Percentiles rank a stretch among this genome's conserved stretches.
These are phyloP conservation scores for Melocanna baccifera DNA, from an alignment of 176 grass and related monocot genomes.

Conservation along the genomic window DNA sequence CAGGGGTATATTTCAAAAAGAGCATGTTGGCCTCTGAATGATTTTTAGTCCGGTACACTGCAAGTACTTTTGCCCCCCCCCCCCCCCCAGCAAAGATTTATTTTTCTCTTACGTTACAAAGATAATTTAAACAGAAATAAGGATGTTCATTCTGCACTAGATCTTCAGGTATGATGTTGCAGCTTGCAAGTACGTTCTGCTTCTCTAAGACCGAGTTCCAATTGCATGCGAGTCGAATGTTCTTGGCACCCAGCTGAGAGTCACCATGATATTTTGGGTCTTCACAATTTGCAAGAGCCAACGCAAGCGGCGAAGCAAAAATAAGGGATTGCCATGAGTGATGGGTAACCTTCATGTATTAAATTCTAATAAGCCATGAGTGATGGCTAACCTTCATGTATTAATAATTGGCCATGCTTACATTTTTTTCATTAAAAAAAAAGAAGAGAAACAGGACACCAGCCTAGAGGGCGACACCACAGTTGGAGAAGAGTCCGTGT, in stretches of 20 bases:
- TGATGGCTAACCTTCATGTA: not conserved
- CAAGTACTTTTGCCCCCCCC: not conserved
- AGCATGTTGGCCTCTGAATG: not conserved
- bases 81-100: not conserved
- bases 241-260: not conserved
- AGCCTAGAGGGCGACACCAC: too few species aligned
- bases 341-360: not conserved
- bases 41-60: not conserved
- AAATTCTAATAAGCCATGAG: slow-evolving; percentile 4
- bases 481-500: too few species aligned
- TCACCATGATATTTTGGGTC: not conserved
- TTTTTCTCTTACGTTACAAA: not conserved
- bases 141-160: not conserved
- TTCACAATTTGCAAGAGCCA: not conserved
- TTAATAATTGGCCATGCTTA: too few species aligned
- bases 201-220: not conserved
- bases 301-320: not conserved
- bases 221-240: not conserved
- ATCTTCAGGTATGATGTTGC: not conserved
- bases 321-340: not conserved
- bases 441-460: too few species aligned
- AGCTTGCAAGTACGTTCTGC: not conserved
- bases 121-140: not conserved
- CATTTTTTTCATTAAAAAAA: too few species aligned
- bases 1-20: not conserved